Base-by-base conservation (phyloP, 192 early-diverging fungal species). In the Backusella tuberculispora region DNA sequence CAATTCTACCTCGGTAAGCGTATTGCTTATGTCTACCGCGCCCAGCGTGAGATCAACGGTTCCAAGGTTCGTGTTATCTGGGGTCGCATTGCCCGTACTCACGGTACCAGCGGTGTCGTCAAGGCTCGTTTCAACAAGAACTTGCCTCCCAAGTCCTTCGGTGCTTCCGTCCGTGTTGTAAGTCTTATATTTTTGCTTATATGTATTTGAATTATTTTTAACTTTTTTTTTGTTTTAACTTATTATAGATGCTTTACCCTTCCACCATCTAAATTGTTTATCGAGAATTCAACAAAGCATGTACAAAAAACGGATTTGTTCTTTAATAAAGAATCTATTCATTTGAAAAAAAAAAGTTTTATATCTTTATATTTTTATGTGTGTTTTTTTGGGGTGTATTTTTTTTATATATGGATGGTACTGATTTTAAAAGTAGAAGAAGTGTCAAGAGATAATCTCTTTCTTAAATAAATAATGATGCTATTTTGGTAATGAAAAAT, bases 1-100 rank as follows among this genome's bases (percentile, higher is more conserved):
- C 85, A 88, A 66, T 99, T 97, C 90, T 99, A 99, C 91, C 92
- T 95, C 74, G 98, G 98, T 80, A 99, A 98, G 92, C 95, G 95
- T 83, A 89, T 99, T 77, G 96, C 97, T 66, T 98, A 95, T 84
- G 93, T 98, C 80, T 99, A 98, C 95, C 92, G 92, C 74, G 96
- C 96, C 73, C 90, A 96, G 83, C 87, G 92, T 66, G 88, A 85
- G 77, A 79, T 86, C 75, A 94, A 97, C 87, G 97, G 97, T 80
- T 91, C 92, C 85, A 90, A 94, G 82, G 90, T 99, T 86, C 92
- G 97, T 79, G 95, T 95, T 82, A 97, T 98, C 89, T 99, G 97
- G 98, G 98, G 98, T 72, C 92, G 94, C 69, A 85, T 99, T 84
- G 91, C 96, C 83, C 92, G 97, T 76, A 74, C 95, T 77, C 98